Evolutionary conservation across 2,329 filamentous ascomycete species (phyloP).

Genomic region (Pseudogymnoascus sp.): DNA sequence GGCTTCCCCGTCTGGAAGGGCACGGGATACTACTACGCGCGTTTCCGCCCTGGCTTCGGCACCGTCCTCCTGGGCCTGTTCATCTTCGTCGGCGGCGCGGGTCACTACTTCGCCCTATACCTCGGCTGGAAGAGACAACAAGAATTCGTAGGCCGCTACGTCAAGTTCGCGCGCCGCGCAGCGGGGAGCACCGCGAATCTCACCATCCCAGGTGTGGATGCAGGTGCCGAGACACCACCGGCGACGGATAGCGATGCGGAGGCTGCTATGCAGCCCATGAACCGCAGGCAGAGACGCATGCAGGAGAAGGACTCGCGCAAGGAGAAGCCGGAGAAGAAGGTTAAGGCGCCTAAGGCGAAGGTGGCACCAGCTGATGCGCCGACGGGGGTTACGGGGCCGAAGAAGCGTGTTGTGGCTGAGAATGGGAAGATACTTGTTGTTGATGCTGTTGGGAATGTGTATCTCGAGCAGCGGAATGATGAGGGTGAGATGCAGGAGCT

Average conservation of each 20-base stretch:
- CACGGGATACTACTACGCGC: slow-evolving; percentile 95
- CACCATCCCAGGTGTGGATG: slow-evolving; percentile 60
- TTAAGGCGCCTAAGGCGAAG: slow-evolving; percentile 39
- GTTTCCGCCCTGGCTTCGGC: slow-evolving; percentile 84
- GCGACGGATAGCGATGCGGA: slow-evolving; percentile 38
- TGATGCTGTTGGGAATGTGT: slow-evolving; percentile 86
- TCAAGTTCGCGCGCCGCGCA: slow-evolving; percentile 76
- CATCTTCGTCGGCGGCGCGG: slow-evolving; percentile 70
- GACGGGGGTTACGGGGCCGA: slow-evolving; percentile 61
- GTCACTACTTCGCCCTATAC: slow-evolving; percentile 79
- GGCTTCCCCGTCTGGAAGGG: slow-evolving; percentile 96
- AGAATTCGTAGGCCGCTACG: slow-evolving; percentile 87
- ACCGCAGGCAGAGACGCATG: slow-evolving; percentile 79
- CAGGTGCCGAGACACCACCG: slow-evolving; percentile 36
- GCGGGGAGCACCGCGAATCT: slow-evolving; percentile 81
- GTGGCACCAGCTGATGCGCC: slow-evolving; percentile 29
- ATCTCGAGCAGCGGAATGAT: slow-evolving; percentile 83
- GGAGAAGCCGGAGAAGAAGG: slow-evolving; percentile 52
- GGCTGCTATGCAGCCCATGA: slow-evolving; percentile 53
- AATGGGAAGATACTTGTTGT: slow-evolving; percentile 95
- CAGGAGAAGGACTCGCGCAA: slow-evolving; percentile 79
- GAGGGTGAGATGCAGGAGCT: slow-evolving; percentile 78
- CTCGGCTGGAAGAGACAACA: slow-evolving; percentile 83
- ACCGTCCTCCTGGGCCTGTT: slow-evolving; percentile 77
- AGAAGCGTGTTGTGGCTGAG: slow-evolving; percentile 83